Conservation (phyloP, 2,329 filamentous ascomycete genomes). For the Huntiella bhutanensis region DNA sequence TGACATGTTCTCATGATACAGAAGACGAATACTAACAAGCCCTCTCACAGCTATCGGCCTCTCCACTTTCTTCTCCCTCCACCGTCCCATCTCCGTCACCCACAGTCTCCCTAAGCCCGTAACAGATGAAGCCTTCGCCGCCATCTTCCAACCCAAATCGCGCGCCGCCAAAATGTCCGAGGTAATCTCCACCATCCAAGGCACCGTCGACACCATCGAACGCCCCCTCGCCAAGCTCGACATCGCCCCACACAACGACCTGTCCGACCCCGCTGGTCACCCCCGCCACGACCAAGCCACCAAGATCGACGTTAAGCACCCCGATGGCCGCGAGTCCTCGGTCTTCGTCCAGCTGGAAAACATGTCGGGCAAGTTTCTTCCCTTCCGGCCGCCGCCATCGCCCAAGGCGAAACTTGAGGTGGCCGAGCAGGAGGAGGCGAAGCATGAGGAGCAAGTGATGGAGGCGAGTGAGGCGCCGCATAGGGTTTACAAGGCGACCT, state of each 20-base stretch:
- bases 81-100: constrained; percentile 81
- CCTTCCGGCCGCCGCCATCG: constrained; percentile 69
- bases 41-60: constrained; percentile 53
- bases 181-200: constrained; percentile 48
- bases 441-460: constrained; percentile 21
- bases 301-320: constrained; percentile 33
- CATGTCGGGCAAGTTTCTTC: constrained; percentile 51
- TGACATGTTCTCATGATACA: not conserved
- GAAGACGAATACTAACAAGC: constrained; percentile 11
- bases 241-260: constrained; percentile 18
- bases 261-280: constrained; percentile 13
- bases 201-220: constrained; percentile 40
- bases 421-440: constrained; percentile 16
- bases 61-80: constrained; percentile 87
- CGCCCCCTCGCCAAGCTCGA: constrained; percentile 35
- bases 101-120: constrained; percentile 58
- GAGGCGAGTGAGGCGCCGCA: constrained; percentile 20
- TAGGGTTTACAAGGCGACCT: constrained; percentile 42
- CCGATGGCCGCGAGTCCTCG: constrained; percentile 37
- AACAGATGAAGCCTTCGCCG: constrained; percentile 56
- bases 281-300: constrained; percentile 25
- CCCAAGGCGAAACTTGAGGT: constrained; percentile 38
- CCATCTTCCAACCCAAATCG: constrained; percentile 52
- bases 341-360: constrained; percentile 49
- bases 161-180: constrained; percentile 33